Evolutionary conservation across 2,329 filamentous ascomycete genomes (phyloP), one percentile per base, ranked within the genome.

Genomic region (Colletotrichum tabaci): DNA sequence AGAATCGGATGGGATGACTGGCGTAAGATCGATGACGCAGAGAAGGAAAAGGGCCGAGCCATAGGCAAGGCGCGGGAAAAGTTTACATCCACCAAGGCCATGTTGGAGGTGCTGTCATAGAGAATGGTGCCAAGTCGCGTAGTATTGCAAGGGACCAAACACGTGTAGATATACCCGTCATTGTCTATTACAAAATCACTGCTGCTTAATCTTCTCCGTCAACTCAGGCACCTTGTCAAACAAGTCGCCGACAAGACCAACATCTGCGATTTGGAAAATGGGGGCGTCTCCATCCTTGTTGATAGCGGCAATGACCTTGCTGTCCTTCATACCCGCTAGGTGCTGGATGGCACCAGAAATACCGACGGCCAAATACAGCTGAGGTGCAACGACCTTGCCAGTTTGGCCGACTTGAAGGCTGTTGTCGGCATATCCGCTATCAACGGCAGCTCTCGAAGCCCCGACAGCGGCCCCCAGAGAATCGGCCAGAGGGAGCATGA

Each of bases 311-410:
- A 99, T 99, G 71, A 99, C 96, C 87, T 99, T 99, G 87, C 95
- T 98, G 81, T 99, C 96, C 89, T 99, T 99, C 96, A 99, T 99
- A 80, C 96, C 96, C 42, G 96, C 96, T 84, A 99, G 84, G 87
- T 99, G 96, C 85, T 99, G 96, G 77, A 99, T 99, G 26, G 96
- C 96, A 65, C 96, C 96, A 10, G 94, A 98, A 77, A 99, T 98
- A 79, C 96, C 96, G 15, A 96, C 95, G 65, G 95, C 97, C 76
- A 99, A 88, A 81, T 99, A 99, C 73, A 99, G 86, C 83, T 99
- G 92, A 71, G 96, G 96, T 57, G 96, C 96, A 66, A 99, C 96
- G 74, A 98, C 97, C 89, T 99, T 99, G 79, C 96, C 96, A 16
- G 96, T 99, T 87, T 99, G 96, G 56, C 96, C 96, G 75, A 99